phyloP scores from a whole-genome alignment of 2,329 filamentous ascomycete species.

The Fusarium nurragi region DNA sequence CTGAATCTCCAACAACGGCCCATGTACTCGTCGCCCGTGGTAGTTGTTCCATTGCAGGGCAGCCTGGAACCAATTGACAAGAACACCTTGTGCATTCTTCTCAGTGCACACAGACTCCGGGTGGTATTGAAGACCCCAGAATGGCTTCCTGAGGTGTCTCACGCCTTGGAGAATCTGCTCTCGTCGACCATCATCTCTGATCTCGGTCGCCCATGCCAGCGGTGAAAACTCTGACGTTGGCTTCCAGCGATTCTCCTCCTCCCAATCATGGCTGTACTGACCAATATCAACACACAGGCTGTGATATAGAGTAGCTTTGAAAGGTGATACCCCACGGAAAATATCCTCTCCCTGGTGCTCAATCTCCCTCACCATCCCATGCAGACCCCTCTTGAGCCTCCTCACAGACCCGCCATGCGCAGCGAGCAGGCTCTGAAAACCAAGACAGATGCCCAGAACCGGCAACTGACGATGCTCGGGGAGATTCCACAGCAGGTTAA shows the following conservation, averaged over 20 bases:
- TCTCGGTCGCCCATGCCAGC: constrained; percentile 70
- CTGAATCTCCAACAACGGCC: constrained; percentile 32
- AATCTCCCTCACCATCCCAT: constrained; percentile 81
- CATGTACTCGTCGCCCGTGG: constrained; percentile 28
- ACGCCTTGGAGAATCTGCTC: constrained; percentile 80
- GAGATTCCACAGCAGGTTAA: constrained; percentile 78
- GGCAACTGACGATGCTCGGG: constrained; percentile 70
- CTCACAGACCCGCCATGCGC: constrained; percentile 73
- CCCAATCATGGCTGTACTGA: constrained; percentile 42
- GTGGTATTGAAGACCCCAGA: constrained; percentile 91
- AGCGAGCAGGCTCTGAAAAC: constrained; percentile 83
- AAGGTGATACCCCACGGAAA: constrained; percentile 67
- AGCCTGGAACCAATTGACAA: constrained; percentile 79
- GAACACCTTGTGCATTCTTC: constrained; percentile 67
- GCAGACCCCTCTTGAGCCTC: constrained; percentile 75
- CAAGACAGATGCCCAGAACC: constrained; percentile 87
- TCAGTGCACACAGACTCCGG: constrained; percentile 90
- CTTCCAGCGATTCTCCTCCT: constrained; percentile 51
- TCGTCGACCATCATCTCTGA: constrained; percentile 47
- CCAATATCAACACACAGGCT: constrained; percentile 66
- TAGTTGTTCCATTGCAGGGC: constrained; percentile 68
- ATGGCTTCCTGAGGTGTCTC: constrained; percentile 73
- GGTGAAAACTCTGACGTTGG: constrained; percentile 60
- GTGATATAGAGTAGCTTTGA: constrained; percentile 82
- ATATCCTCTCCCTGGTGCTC: constrained; percentile 69